These are phyloP conservation scores for Xanthoconium purpureum DNA, from an alignment of 768 basidiomycete genomes.

Conservation along the genomic window DNA sequence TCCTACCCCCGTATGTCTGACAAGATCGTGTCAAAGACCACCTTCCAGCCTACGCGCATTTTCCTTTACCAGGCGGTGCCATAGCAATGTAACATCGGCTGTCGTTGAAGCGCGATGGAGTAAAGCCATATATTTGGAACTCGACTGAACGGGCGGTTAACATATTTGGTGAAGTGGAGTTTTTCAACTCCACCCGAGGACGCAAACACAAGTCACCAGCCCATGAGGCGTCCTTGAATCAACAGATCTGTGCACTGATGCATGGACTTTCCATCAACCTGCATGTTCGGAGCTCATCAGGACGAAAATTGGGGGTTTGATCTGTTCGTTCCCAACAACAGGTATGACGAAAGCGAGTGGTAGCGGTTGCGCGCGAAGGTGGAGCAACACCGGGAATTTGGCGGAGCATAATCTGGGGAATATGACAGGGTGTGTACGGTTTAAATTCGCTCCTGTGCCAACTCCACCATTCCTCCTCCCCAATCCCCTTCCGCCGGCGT, in stretches of 20 bases:
- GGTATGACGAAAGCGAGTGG: conserved; percentile 6
- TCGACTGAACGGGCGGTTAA: not conserved
- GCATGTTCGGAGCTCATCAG: not conserved
- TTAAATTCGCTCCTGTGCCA: conserved; percentile 23
- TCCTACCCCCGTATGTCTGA: not conserved
- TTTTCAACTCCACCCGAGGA: not conserved
- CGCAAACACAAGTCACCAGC: not conserved
- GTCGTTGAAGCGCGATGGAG: not conserved
- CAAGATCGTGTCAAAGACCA: not conserved
- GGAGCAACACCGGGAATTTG: conserved; percentile 25
- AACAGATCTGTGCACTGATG: not conserved
- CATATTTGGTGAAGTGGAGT: conserved; percentile 16
- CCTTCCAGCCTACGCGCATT: no score
- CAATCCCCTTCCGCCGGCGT: conserved; percentile 6
- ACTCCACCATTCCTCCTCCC: conserved; percentile 8
- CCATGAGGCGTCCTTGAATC: conserved; percentile 1
- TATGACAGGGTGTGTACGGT: conserved; percentile 9
- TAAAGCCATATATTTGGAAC: conserved; percentile 2
- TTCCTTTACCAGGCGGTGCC: not conserved
- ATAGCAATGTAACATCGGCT: not conserved
- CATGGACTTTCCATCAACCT: not conserved
- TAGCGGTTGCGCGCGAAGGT: conserved; percentile 20
- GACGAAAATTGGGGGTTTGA: not conserved
- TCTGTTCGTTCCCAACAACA: not conserved
- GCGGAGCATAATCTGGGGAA: conserved; percentile 25